These are phyloP conservation scores for Ophiobolus disseminans DNA, from an alignment of 2,329 filamentous ascomycete species.

Conservation along the genomic window DNA sequence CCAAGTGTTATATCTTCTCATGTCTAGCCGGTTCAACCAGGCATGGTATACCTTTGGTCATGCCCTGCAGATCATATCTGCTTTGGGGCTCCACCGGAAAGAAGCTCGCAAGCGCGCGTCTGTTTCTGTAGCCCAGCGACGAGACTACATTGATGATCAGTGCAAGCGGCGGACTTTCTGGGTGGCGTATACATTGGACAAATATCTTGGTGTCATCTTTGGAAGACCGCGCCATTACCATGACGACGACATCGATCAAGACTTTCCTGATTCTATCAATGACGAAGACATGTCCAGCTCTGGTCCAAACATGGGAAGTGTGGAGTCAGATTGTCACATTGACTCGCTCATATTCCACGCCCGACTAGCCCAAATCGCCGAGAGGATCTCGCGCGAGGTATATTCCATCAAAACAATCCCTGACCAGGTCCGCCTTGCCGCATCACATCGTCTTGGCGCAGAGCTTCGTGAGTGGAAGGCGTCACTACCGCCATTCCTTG, in stretches of 20 bases:
- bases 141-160: conserved; percentile 57
- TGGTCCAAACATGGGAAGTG: conserved; percentile 34
- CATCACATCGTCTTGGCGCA: conserved; percentile 49
- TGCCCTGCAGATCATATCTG: conserved; percentile 59
- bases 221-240: conserved; percentile 66
- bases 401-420: conserved; percentile 45
- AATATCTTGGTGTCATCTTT: conserved; percentile 66
- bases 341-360: conserved; percentile 57
- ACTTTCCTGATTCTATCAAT: conserved; percentile 62
- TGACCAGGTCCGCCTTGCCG: conserved; percentile 45
- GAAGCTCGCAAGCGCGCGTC: conserved; percentile 38
- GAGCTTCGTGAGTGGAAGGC: conserved; percentile 46
- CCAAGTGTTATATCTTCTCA: conserved; percentile 64
- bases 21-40: conserved; percentile 64
- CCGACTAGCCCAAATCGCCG: conserved; percentile 46
- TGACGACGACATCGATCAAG: conserved; percentile 68
- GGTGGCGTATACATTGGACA: conserved; percentile 67
- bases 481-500: conserved; percentile 53
- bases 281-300: conserved; percentile 63
- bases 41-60: conserved; percentile 67
- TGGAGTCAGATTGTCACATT: conserved; percentile 60
- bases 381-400: conserved; percentile 40
- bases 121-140: conserved; percentile 11
- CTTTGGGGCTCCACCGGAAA: conserved; percentile 52
- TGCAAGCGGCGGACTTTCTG: conserved; percentile 67